Evolutionary conservation across 352 stramenopile genomes (phyloP), one percentile per base, ranked within the genome.

Genomic region (Globisporangium carolinianum): DNA sequence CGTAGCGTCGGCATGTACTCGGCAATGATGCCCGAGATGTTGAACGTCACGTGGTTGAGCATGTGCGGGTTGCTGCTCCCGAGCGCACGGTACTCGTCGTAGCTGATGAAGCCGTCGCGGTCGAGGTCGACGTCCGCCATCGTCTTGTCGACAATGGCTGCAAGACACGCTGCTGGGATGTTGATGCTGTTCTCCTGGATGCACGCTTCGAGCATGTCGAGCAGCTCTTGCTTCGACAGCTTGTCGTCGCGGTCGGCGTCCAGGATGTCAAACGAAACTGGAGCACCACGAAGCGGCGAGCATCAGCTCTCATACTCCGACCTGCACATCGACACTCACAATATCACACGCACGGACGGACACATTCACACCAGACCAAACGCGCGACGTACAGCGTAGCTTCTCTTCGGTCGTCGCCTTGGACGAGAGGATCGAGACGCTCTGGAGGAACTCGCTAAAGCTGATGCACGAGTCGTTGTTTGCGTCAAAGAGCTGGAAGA

Each of bases 31-130:
- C 61, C 74, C 41, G 79, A 87, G 37, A 92, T 75, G 64, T 90
- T 92, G 71, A 92, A 83, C 39, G 79, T 89, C 47, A 92, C 71
- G 63, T 90, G 83, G 62, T 84, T 86, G 54, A 90, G 71, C 79
- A 88, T 92, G 54, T 87, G 73, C 57, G 84, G 71, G 54, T 84
- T 89, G 52, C 67, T 66, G 43, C 74, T 68, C 5, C 67, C 82
- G 53, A 92, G 69, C 48, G 75, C 63, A 8, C 65, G 62, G 67
- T 87, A 92, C 66, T 89, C 79, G 49, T 90, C 76, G 55, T 84
- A 86, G 69, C 74, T 87, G 54, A 92, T 83, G 62, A 86, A 86
- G 52, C 78, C 76, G 61, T 89, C 79, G 32, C 72, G 65, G 60
- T 89, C 78, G 18, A 76, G 47, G 47, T 87, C 79, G 48, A 92